Percentiles rank a stretch among this genome's conserved stretches.
Conservation (phyloP, 257 asterid species). For the Solanum pennellii region DNA sequence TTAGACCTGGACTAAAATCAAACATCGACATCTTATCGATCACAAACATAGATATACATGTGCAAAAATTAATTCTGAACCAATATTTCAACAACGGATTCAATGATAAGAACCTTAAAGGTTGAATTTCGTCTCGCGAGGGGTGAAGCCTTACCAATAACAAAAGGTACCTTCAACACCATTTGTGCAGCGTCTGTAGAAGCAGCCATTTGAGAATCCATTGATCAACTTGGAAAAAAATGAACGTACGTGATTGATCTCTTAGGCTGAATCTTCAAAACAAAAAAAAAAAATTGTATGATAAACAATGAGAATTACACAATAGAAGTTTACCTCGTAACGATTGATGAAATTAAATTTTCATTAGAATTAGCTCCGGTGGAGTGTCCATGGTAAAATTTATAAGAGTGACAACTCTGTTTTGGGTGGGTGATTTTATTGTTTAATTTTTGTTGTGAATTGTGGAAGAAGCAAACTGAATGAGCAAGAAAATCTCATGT, state of each 20-base stretch:
- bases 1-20: too few species aligned
- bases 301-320: not conserved
- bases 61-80: not conserved
- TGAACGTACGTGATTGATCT: not conserved
- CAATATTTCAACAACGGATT: not conserved
- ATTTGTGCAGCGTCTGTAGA: constrained; percentile 7
- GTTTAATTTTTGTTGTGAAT: not conserved
- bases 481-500: constrained; percentile 2
- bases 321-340: not conserved
- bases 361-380: not conserved
- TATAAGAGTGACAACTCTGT: not conserved
- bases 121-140: not conserved
- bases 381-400: not conserved
- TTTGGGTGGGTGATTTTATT: not conserved
- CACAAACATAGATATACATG: too few species aligned
- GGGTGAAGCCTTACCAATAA: constrained; percentile 38
- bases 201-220: constrained; percentile 22
- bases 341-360: not conserved
- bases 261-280: not conserved
- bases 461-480: not conserved
- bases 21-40: not conserved
- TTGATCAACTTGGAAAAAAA: not conserved
- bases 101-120: not conserved
- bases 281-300: not conserved
- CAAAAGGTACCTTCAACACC: constrained; percentile 52